Evolutionary conservation across 805 yeast genomes (phyloP).

Genomic region (Kluyveromyces aestuarii): DNA sequence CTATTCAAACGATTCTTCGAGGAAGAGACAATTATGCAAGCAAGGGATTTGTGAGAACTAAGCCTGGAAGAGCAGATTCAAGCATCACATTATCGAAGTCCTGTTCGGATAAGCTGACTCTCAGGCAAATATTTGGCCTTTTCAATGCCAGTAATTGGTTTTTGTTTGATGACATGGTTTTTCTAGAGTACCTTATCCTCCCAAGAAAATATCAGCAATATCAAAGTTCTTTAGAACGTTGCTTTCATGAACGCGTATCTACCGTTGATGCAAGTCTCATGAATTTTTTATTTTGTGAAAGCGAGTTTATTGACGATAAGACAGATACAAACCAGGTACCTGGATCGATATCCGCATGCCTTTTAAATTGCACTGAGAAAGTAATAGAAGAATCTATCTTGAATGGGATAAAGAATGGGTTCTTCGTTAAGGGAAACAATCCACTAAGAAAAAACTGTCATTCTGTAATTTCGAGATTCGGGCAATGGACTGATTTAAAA

Average conservation of each 20-base stretch:
- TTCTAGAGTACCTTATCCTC: slow-evolving; percentile 41
- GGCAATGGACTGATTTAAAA: slow-evolving; percentile 18
- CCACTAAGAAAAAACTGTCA: slow-evolving; percentile 37
- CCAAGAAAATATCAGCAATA: slow-evolving; percentile 20
- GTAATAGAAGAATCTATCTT: slow-evolving; percentile 31
- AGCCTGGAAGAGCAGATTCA: slow-evolving; percentile 87
- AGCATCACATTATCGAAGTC: slow-evolving; percentile 66
- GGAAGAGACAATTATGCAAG: slow-evolving; percentile 55
- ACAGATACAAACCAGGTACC: slow-evolving; percentile 10
- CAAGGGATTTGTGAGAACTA: slow-evolving; percentile 71
- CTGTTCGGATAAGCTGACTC: slow-evolving; percentile 75
- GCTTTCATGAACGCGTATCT: slow-evolving; percentile 9
- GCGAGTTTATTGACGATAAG: slow-evolving; percentile 14
- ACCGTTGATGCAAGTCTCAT: not conserved
- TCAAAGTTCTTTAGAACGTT: slow-evolving; percentile 5
- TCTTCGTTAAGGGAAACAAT: slow-evolving; percentile 33
- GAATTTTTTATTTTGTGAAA: slow-evolving; percentile 8
- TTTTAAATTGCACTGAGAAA: slow-evolving; percentile 1
- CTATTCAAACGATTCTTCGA: slow-evolving; percentile 31
- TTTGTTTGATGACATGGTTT: slow-evolving; percentile 23
- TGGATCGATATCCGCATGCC: slow-evolving; percentile 13
- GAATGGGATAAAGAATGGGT: slow-evolving; percentile 57
- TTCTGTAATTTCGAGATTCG: slow-evolving; percentile 15
- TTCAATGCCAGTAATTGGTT: slow-evolving; percentile 38
- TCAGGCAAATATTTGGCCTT: slow-evolving; percentile 51